Conservation (phyloP, 1,139 yeast species). For the Pichia sp. region DNA sequence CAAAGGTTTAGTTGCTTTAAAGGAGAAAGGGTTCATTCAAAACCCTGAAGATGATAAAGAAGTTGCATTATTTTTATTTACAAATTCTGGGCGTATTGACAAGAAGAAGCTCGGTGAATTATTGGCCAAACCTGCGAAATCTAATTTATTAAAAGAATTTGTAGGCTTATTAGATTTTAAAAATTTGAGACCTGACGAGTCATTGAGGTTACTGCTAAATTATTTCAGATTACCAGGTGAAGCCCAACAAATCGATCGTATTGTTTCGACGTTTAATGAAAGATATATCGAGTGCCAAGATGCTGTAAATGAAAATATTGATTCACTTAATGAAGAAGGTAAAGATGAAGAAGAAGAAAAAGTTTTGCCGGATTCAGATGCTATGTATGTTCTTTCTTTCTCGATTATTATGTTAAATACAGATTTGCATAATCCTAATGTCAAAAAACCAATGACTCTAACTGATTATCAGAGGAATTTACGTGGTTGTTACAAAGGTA, state of each 20-base stretch:
- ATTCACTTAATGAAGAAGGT: constrained; percentile 11
- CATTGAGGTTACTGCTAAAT: constrained; percentile 72
- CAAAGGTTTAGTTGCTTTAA: constrained; percentile 60
- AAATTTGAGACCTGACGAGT: constrained; percentile 85
- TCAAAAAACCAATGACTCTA: constrained; percentile 80
- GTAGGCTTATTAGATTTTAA: constrained; percentile 69
- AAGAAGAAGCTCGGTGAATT: constrained; percentile 84
- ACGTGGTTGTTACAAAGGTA: constrained; percentile 69
- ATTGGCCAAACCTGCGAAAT: constrained; percentile 70
- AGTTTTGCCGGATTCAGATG: constrained; percentile 65
- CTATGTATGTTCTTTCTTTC: constrained; percentile 66
- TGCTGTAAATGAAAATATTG: constrained; percentile 10
- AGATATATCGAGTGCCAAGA: constrained; percentile 63
- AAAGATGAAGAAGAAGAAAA: constrained; percentile 24
- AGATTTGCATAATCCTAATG: constrained; percentile 72
- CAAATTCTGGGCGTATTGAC: constrained; percentile 74
- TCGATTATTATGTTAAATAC: constrained; percentile 76
- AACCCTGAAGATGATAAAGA: constrained; percentile 48
- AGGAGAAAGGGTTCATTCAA: constrained; percentile 57
- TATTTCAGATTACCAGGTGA: constrained; percentile 95
- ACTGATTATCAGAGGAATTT: constrained; percentile 77
- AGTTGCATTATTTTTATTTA: constrained; percentile 69
- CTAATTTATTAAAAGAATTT: constrained; percentile 55
- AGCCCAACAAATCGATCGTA: constrained; percentile 90
- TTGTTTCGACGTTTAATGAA: constrained; percentile 80